phyloP scores from a whole-genome alignment of 306 rosid genomes.

The Quillaja saponaria region DNA sequence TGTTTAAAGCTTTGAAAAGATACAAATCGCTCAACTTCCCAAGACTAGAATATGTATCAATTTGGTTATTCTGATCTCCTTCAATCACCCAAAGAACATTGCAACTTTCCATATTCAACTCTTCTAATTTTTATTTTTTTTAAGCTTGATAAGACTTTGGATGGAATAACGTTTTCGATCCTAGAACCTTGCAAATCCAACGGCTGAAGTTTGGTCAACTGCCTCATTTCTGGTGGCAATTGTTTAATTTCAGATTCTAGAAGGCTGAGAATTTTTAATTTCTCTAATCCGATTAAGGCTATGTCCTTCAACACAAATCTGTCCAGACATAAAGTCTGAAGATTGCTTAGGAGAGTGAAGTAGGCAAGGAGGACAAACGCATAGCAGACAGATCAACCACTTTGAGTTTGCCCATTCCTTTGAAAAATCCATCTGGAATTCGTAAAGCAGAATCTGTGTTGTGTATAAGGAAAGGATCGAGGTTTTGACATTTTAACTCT shows the following conservation, averaged over 20 bases:
- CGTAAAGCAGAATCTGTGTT: too few relatives aligned
- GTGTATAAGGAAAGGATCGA: not conserved
- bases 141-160: not conserved
- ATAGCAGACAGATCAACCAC: not conserved
- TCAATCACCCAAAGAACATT: too few relatives aligned
- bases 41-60: not conserved
- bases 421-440: not conserved
- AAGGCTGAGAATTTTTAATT: not conserved
- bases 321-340: not conserved
- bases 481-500: not conserved
- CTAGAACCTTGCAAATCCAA: rapidly evolving
- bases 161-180: not conserved
- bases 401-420: not conserved
- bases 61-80: too few relatives aligned
- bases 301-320: not conserved
- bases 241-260: rapidly evolving
- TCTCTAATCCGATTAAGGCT: not conserved
- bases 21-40: not conserved
- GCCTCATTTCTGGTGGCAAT: not conserved
- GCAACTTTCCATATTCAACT: not conserved
- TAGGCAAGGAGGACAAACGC: not conserved
- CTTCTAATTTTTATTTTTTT: not conserved
- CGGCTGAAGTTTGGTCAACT: not conserved
- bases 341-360: not conserved
- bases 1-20: not conserved